phyloP scores from a whole-genome alignment of 202 grass and related monocot genomes.

The Zizania palustris region DNA sequence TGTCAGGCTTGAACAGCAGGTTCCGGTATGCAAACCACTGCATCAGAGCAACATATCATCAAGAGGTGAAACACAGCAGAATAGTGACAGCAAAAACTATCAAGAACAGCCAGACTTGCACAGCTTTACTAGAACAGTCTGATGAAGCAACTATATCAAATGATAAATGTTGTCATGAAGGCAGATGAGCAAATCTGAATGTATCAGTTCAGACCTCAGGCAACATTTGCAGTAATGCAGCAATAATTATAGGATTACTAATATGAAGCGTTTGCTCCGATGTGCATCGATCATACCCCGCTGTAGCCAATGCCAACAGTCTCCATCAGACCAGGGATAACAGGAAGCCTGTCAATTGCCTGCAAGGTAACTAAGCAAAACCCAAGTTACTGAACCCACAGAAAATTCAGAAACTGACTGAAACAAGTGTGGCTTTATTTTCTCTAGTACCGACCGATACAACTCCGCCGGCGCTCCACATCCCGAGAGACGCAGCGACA shows the following conservation, averaged over 20 bases:
- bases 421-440: neutral
- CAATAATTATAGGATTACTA: neutral
- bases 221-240: no score
- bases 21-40: conserved; percentile 90
- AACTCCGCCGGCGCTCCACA: conserved; percentile 81
- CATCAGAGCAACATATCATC: conserved; percentile 12
- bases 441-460: conserved; percentile 56
- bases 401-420: neutral
- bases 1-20: conserved; percentile 86
- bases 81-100: no score
- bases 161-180: no score
- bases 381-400: neutral
- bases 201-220: no score
- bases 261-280: neutral
- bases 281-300: conserved; percentile 50
- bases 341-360: conserved; percentile 85
- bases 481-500: conserved; percentile 57
- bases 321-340: conserved; percentile 83
- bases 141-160: neutral
- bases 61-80: neutral
- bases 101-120: no score
- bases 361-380: conserved; percentile 36
- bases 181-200: no score
- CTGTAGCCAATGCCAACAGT: conserved; percentile 78
- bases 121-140: neutral